phyloP scores from a whole-genome alignment of 2,329 filamentous ascomycete genomes.

The Seiridium unicorne region DNA sequence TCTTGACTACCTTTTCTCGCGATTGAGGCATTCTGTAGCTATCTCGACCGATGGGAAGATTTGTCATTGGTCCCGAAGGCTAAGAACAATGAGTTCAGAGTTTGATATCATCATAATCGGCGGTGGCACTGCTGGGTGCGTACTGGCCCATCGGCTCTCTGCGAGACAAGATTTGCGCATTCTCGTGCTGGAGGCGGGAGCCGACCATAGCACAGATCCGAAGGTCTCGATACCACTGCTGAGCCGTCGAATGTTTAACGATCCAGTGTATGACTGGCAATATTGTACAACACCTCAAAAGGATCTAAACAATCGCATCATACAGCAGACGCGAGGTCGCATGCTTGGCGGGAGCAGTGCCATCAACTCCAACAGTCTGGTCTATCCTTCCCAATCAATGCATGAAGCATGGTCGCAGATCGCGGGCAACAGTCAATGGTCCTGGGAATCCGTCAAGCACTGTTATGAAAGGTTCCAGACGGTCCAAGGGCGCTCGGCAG shows the following conservation, averaged over 20 bases:
- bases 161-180: not conserved
- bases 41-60: too few species aligned
- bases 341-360: conserved; percentile 15
- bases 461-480: not conserved
- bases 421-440: not conserved
- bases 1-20: too few species aligned
- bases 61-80: too few species aligned
- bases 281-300: not conserved
- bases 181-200: not conserved
- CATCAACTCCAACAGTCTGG: conserved; percentile 12
- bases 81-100: too few species aligned
- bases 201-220: not conserved
- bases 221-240: not conserved
- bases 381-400: conserved; percentile 6
- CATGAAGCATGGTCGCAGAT: conserved; percentile 13
- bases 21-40: too few species aligned
- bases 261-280: not conserved
- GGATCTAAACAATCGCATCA: not conserved
- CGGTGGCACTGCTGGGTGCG: not conserved
- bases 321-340: conserved; percentile 6
- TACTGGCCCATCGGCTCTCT: not conserved
- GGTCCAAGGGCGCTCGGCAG: not conserved
- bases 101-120: not conserved
- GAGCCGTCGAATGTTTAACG: not conserved
- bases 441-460: not conserved